Base-by-base conservation (phyloP, 1,139 yeast species). In the Hansenula anomala region DNA sequence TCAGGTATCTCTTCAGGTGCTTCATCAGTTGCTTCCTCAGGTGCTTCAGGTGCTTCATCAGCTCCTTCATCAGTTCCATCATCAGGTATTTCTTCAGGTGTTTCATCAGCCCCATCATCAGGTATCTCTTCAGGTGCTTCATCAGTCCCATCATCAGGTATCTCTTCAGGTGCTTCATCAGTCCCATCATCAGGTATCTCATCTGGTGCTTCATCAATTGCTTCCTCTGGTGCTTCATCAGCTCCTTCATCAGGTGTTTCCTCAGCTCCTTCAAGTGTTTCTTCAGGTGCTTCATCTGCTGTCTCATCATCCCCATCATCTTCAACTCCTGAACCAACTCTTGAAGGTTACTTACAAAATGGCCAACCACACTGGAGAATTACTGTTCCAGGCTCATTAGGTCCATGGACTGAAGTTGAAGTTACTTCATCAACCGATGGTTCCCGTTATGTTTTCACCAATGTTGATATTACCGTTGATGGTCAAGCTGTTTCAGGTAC, bases 281-380 rank as follows among this genome's bases (percentile, higher is more conserved):
- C 30, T 14, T n/a, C n/a, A n/a, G 19, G 18, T 28, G 11, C 30
- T 14, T 28, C 30, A 16, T 17, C 30, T 14, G 20, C 4, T 7
- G 20, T 12, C 17, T 28, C 30, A 17, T 25, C 37, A 11, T 20
- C 42, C 30, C 8, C 35, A 14, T 33, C 30, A 12, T 14, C 30
- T 18, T n/a, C n/a, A n/a, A n/a, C n/a, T n/a, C n/a, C n/a, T n/a
- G n/a, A n/a, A n/a, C 44, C 40, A 34, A 30, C 13, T 17, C 27
- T 34, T 15, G 6, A 16, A 6, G 41, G 38, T 17, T 22, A 23
- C 22, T 32, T 30, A 10, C n/a, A 17, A 11, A 30, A 35, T 16
- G 36, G 36, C 14, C 30, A 27, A 23, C 41, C 41, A 16, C 29
- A 28, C 15, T 38, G 41, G 41, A 25, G 28, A n/a, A n/a, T 38